Base-by-base conservation (phyloP, 2,329 filamentous ascomycete species). In the Cladosporium sp. region DNA sequence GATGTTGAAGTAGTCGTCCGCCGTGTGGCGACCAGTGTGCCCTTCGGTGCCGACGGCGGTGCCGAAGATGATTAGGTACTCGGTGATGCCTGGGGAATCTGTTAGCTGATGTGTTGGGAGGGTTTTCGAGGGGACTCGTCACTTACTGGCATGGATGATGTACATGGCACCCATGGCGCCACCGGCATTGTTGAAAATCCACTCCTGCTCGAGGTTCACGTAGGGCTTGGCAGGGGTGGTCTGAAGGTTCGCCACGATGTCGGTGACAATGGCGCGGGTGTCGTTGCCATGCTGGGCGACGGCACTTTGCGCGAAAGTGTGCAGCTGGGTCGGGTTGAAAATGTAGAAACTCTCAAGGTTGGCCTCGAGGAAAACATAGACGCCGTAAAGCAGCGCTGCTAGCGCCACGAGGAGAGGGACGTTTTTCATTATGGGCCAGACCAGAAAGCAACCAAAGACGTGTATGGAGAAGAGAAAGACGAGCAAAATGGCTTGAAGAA, bases 1-100 rank as follows among this genome's bases (percentile, higher is more conserved):
- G 76, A 96, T 95, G 77, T 91, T 82, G 78, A 96, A 96, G 78
- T 93, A 96, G 76, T 96, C 90, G 72, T 95, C 88, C 13, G 89
- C 89, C 11, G 89, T 92, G 78, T 95, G 90, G 44, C 89, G 86
- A 56, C 90, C 90, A 1, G 83, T 82, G 77, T 95, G 89, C 55
- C 90, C 90, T 71, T 95, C 89, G 11, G 90, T 95, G 61, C 89
- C 89, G 59, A 91, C 72, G 8, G 88, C 79, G 1, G 87, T 88
- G 67, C 88, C 89, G 68, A 93, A 95, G 72, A 95, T 84, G 68
- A 95, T 93, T 59, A 95, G 76, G 72, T 95, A 95, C 70, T 96
- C 90, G 17, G 89, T 95, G 55, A 96, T 77, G 65, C 82, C 80
- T 62, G 15, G 3, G 22, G 27, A 15, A 22, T 30, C 82, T 44